Conservation (phyloP, 2,329 filamentous ascomycete species). For the Grosmannia serpens region DNA sequence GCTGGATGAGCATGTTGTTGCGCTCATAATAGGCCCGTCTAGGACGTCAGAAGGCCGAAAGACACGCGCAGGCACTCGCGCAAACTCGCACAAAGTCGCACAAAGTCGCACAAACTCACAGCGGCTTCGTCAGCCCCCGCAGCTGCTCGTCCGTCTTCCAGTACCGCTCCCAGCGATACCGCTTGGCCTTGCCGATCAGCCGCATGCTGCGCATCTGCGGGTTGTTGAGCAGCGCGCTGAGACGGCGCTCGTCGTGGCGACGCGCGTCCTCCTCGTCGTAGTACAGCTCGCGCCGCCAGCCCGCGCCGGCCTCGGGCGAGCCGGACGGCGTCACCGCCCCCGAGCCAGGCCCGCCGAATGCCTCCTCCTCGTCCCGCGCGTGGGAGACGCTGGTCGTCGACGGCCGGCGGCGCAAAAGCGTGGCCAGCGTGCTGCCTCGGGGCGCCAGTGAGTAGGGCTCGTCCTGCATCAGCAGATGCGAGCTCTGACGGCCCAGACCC, state of each 20-base stretch:
- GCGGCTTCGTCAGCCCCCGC: conserved; percentile 55
- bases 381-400: conserved; percentile 10
- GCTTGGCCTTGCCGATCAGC: conserved; percentile 78
- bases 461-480: conserved; percentile 21
- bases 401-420: conserved; percentile 37
- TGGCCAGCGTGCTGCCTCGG: conserved; percentile 22
- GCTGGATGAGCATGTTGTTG: conserved; percentile 77
- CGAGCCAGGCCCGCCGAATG: neutral
- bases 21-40: conserved; percentile 73
- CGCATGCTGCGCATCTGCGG: conserved; percentile 72
- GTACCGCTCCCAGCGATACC: conserved; percentile 78
- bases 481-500: conserved; percentile 5
- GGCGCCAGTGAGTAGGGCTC: conserved; percentile 40
- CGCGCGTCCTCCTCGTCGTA: conserved; percentile 31
- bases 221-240: conserved; percentile 48
- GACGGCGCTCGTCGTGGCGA: conserved; percentile 43
- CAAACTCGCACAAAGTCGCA: neutral
- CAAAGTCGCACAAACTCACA: conserved; percentile 29
- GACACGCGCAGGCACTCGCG: neutral
- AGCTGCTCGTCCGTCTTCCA: conserved; percentile 74
- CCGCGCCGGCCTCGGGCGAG: neutral
- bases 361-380: conserved; percentile 14
- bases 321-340: neutral
- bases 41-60: conserved; percentile 22
- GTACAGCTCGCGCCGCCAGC: conserved; percentile 15